Evolutionary conservation across 805 yeast species (phyloP).

Genomic region (Schwanniomyces sp.): DNA sequence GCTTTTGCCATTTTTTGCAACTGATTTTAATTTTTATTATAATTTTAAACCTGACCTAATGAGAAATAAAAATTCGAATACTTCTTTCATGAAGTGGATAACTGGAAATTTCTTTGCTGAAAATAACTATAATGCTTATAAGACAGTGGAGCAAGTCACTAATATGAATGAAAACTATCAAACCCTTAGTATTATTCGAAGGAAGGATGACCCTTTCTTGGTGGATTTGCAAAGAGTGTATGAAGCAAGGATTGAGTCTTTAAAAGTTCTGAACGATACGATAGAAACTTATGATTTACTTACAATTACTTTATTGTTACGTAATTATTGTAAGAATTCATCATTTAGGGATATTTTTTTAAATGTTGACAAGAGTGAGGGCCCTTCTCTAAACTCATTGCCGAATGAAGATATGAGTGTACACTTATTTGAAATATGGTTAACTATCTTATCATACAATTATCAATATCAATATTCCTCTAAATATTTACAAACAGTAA

Average conservation of each 20-base stretch:
- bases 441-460: constrained; percentile 37
- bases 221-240: constrained; percentile 13
- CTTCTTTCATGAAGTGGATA: constrained; percentile 34
- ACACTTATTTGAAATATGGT: constrained; percentile 29
- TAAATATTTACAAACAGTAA: constrained; percentile 17
- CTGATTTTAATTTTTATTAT: constrained; percentile 20
- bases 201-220: constrained; percentile 14
- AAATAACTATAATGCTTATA: constrained; percentile 15
- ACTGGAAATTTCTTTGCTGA: constrained; percentile 21
- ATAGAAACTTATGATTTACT: constrained; percentile 16
- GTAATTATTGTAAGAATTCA: constrained; percentile 13
- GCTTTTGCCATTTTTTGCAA: constrained; percentile 22
- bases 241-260: constrained; percentile 10
- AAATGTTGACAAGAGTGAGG: constrained; percentile 9
- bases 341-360: constrained; percentile 15
- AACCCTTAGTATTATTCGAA: constrained; percentile 9
- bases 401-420: constrained; percentile 9
- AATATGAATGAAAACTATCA: constrained; percentile 10
- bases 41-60: constrained; percentile 20
- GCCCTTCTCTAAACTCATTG: constrained; percentile 13
- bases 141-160: constrained; percentile 16
- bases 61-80: constrained; percentile 17
- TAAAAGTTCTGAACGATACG: constrained; percentile 8
- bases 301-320: constrained; percentile 14
- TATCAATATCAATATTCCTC: constrained; percentile 38